Percentiles rank a stretch among this genome's conserved stretches.
Evolutionary conservation across 176 grass and related monocot species (phyloP).

Genomic region (Aegilops speltoides): DNA sequence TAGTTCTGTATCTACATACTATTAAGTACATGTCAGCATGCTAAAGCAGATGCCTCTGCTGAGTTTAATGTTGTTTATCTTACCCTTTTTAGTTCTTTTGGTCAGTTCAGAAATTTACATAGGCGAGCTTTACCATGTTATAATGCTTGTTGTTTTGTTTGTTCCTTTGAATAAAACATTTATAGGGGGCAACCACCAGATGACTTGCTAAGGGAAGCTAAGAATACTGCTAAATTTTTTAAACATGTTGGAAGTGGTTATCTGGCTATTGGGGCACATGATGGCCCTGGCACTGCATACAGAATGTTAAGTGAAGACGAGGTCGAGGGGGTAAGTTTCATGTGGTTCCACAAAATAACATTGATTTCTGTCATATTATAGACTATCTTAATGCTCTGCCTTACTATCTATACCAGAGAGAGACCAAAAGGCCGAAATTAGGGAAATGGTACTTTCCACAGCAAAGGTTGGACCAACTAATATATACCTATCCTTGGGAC

Average conservation of each 20-base stretch:
- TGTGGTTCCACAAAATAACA: slow-evolving; percentile 25
- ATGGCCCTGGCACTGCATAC: slow-evolving; percentile 54
- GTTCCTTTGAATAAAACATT: slow-evolving; percentile 32
- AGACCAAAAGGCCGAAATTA: slow-evolving; percentile 60
- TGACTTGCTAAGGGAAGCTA: slow-evolving; percentile 81
- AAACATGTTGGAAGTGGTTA: slow-evolving; percentile 64
- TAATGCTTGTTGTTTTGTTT: not conserved
- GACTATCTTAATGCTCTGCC: not conserved
- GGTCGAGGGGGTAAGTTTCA: slow-evolving; percentile 66
- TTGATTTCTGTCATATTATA: slow-evolving; percentile 12
- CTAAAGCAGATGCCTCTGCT: not conserved
- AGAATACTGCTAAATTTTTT: slow-evolving; percentile 74
- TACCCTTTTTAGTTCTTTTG: not conserved
- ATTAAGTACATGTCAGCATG: not conserved
- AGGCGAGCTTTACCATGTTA: not conserved
- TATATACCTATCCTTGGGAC: slow-evolving; percentile 79
- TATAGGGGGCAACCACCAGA: slow-evolving; percentile 81
- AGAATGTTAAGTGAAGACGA: slow-evolving; percentile 83
- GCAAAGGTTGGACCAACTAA: slow-evolving; percentile 75
- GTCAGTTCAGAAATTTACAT: slow-evolving; percentile 12
- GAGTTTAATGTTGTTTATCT: not conserved
- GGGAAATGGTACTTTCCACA: slow-evolving; percentile 87
- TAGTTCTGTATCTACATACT: slow-evolving; percentile 22
- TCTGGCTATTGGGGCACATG: slow-evolving; percentile 22
- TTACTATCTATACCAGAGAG: slow-evolving; percentile 45